phyloP scores from a whole-genome alignment of 2,329 filamentous ascomycete genomes.

The Diplocarpon rosae region DNA sequence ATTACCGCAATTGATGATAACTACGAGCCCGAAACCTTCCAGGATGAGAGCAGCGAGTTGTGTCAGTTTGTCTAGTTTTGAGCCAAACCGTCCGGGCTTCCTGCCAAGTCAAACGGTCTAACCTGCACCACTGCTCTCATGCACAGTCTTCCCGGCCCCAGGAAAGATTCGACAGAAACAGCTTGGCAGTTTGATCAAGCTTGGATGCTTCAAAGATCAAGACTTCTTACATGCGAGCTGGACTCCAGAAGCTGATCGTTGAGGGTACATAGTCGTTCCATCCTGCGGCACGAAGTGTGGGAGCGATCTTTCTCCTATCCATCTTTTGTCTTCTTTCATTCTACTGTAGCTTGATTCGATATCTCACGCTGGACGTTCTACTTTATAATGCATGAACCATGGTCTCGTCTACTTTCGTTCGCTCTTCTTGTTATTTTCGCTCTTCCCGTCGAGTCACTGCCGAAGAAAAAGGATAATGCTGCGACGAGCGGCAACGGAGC shows the following conservation, averaged over 20 bases:
- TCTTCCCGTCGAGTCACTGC: constrained; percentile 14
- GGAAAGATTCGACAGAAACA: no score
- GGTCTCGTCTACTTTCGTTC: constrained; percentile 15
- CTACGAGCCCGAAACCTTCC: no score
- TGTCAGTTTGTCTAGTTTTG: not conserved
- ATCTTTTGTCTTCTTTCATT: constrained; percentile 3
- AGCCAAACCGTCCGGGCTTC: not conserved
- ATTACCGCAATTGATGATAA: no score
- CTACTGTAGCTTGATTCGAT: constrained; percentile 3
- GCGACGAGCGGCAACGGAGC: not conserved
- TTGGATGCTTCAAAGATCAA: no score
- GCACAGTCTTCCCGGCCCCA: constrained; percentile 5
- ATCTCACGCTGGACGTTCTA: constrained; percentile 18
- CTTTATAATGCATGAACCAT: constrained; percentile 14
- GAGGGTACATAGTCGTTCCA: no score
- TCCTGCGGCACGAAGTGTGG: no score
- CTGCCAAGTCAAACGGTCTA: constrained; percentile 5
- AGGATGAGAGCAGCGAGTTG: no score
- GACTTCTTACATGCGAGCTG: no score
- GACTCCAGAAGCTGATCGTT: no score
- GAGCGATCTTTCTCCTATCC: not conserved
- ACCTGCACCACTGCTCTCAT: constrained; percentile 5
- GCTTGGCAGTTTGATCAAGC: no score
- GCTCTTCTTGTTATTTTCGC: constrained; percentile 12
- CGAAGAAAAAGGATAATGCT: constrained; percentile 12